Base-by-base conservation (phyloP, 352 stramenopile species). In the Phytophthora tentaculata region DNA sequence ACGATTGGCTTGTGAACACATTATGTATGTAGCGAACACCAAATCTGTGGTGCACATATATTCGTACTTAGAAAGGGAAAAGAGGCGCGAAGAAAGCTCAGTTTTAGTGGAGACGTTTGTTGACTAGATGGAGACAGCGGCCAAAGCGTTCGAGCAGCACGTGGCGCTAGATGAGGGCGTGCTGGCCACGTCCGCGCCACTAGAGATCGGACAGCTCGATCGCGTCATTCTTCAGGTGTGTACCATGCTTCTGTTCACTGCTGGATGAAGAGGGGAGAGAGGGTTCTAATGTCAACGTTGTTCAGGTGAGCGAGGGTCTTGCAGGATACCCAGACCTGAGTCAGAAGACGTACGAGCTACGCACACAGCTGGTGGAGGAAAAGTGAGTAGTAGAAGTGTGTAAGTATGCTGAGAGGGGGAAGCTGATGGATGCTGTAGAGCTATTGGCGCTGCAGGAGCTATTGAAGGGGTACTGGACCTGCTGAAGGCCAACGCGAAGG, bases 161-260 rank as follows among this genome's bases (percentile, higher is more conserved):
- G 84, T 92, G 64, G 77, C 81, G 72, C 50, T 91, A 51, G 83
- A 89, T 57, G 83, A 90, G 39, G 76, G 76, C 51, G 76, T 92
- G 50, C 61, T 92, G 56, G 82, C 79, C 48, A 90, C 84, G 29
- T 87, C 83, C 6, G 79, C 81, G 54, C 79, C 81, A 43, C 71
- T 92, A 45, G 69, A 85, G 24, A 73, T 70, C 1, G 61, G 69
- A 1, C 61, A 78, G 32, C 65, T 92, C 20, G 79, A 86, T 54
- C 69, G 64, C 22, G 66, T 91, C 41, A 77, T 92, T 22, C 54
- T 79, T 23, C 69, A 84, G 60, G 80, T 85, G 43, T 48, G 68
- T 59, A 28, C 26, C 7, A 28, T 14, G 32, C 0, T 47, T 49
- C 5, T 19, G 50, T 2, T 48, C 3, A 2, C 14, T 37, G 6